Conservation (phyloP, 192 early-diverging fungal species). For the Allomyces javanicus region DNA sequence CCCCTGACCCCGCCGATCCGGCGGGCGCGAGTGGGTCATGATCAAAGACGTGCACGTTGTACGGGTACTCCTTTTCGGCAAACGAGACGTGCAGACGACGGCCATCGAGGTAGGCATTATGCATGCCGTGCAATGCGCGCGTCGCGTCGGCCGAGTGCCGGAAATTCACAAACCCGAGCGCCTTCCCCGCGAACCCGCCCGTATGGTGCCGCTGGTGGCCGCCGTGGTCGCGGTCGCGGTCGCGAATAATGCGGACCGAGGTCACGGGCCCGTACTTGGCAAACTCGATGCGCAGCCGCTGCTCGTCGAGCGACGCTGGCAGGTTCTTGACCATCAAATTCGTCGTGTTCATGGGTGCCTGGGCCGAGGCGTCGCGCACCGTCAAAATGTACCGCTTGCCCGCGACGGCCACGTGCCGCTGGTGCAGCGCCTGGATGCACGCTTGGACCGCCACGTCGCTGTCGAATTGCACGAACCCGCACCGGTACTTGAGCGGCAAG, state of each 20-base stretch:
- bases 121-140: neutral
- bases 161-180: neutral
- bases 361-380: neutral
- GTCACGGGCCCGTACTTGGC: neutral
- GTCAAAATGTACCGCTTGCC: neutral
- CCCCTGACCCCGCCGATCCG: too few relatives aligned
- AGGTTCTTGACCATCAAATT: slow-evolving; percentile 1
- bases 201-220: too few relatives aligned
- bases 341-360: neutral
- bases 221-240: neutral
- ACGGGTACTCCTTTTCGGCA: neutral
- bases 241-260: neutral
- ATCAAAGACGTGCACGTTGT: neutral
- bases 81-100: neutral
- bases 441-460: neutral
- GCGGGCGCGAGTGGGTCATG: neutral
- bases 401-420: neutral
- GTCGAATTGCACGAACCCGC: neutral
- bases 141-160: neutral
- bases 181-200: neutral
- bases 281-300: neutral
- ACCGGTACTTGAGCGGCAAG: neutral
- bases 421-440: neutral
- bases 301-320: neutral
- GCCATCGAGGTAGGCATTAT: neutral